Percentiles rank a stretch among this genome's conserved stretches.
Conservation (phyloP, 169 alveolate species). For the Plasmodium reichenowi region DNA sequence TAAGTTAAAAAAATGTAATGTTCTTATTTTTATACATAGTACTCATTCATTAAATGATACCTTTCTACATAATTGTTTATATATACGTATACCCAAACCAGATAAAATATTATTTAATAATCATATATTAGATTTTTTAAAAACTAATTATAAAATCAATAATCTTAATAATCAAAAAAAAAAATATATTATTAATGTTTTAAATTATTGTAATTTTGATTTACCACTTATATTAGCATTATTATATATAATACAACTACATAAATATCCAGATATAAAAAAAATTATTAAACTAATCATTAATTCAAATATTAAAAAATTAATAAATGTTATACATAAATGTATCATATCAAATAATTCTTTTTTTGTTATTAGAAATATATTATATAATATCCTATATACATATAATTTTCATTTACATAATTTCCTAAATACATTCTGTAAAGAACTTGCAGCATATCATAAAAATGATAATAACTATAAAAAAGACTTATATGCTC, state of each 20-base stretch:
- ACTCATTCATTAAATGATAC: slow-evolving; percentile 14
- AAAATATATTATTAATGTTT: slow-evolving; percentile 11
- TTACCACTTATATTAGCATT: slow-evolving; percentile 38
- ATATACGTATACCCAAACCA: slow-evolving; percentile 65
- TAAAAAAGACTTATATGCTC: slow-evolving; percentile 59
- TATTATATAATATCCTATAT: slow-evolving; percentile 35
- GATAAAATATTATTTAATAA: slow-evolving; percentile 10
- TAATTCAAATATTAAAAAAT: slow-evolving; percentile 51
- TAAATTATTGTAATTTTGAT: slow-evolving; percentile 64
- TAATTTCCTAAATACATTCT: slow-evolving; percentile 29
- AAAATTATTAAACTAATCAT: slow-evolving; percentile 56
- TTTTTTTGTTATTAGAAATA: slow-evolving; percentile 42
- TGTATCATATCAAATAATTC: slow-evolving; percentile 27
- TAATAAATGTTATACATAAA: slow-evolving; percentile 46
- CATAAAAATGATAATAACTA: slow-evolving; percentile 60
- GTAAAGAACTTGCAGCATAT: slow-evolving; percentile 38
- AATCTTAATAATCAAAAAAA: slow-evolving; percentile 4
- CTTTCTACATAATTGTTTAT: slow-evolving; percentile 35
- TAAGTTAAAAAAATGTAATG: slow-evolving; percentile 20
- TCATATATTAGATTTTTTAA: slow-evolving; percentile 25
- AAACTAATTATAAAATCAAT: slow-evolving; percentile 40
- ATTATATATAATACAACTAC: slow-evolving; percentile 34
- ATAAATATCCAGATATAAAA: slow-evolving; percentile 49
- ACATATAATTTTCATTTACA: slow-evolving; percentile 52
- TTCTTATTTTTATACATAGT: slow-evolving; percentile 55